Conservation (phyloP, 768 basidiomycete species). For the Hypsizygus marmoreus region DNA sequence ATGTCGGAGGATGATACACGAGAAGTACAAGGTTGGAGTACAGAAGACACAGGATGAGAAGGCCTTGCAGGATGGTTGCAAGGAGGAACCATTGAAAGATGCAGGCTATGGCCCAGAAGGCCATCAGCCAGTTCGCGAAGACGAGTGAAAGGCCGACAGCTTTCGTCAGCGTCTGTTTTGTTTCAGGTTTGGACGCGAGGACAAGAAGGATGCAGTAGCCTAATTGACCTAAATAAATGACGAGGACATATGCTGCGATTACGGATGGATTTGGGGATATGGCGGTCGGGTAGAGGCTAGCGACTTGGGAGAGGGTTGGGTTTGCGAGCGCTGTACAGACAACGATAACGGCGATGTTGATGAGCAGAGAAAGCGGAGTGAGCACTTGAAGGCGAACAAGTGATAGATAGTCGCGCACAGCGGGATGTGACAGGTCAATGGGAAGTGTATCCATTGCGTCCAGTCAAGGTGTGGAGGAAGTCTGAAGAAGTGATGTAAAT, state of each 20-base stretch:
- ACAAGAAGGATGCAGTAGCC: slow-evolving; percentile 85
- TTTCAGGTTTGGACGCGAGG: slow-evolving; percentile 70
- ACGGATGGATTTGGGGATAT: slow-evolving; percentile 66
- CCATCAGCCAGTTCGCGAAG: slow-evolving; percentile 79
- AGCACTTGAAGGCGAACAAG: slow-evolving; percentile 81
- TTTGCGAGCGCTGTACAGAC: slow-evolving; percentile 68
- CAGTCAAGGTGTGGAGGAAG: background rate
- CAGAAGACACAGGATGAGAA: slow-evolving; percentile 68
- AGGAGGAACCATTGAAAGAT: slow-evolving; percentile 75
- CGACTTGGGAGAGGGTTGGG: slow-evolving; percentile 57
- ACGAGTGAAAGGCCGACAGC: slow-evolving; percentile 82
- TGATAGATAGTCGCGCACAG: slow-evolving; percentile 64
- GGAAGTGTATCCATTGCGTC: slow-evolving; percentile 55
- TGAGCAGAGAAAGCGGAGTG: slow-evolving; percentile 80
- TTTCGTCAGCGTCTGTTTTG: slow-evolving; percentile 74
- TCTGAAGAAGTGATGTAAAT: slow-evolving; percentile 13
- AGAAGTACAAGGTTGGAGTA: slow-evolving; percentile 82
- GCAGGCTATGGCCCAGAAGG: slow-evolving; percentile 78
- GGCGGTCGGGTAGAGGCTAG: slow-evolving; percentile 56
- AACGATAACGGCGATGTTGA: slow-evolving; percentile 72
- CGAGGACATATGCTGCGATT: slow-evolving; percentile 60
- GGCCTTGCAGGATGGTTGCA: slow-evolving; percentile 71
- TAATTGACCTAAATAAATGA: slow-evolving; percentile 67
- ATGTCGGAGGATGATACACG: slow-evolving; percentile 66
- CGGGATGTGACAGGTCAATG: slow-evolving; percentile 60